phyloP scores from a whole-genome alignment of 345 rosid species.

The Rhodamnia argentea region DNA sequence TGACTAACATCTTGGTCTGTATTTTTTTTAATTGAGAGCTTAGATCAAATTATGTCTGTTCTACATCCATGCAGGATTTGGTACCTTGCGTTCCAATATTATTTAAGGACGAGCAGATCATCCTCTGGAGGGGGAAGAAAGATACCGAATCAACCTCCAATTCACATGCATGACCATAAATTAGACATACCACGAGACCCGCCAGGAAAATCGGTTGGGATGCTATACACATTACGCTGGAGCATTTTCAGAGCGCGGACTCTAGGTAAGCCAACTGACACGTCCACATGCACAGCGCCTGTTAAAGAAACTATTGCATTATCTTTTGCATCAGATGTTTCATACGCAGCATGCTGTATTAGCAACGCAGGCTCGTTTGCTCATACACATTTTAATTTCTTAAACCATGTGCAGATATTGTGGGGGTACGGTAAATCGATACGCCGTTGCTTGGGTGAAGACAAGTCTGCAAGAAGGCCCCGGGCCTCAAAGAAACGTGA shows the following conservation, averaged over 20 bases:
- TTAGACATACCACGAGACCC: not conserved
- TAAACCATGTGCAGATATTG: not conserved
- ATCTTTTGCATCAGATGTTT: not conserved
- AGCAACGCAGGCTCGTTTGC: not conserved
- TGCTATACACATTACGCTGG: not conserved
- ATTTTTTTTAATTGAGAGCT: not conserved
- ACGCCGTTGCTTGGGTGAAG: not conserved
- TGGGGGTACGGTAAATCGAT: not conserved
- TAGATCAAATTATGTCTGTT: not conserved
- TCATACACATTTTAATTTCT: not conserved
- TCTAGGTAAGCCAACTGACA: not conserved
- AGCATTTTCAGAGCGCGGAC: not conserved
- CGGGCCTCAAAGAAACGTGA: not conserved
- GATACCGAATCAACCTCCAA: not conserved
- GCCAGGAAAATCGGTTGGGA: not conserved
- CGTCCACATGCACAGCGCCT: not conserved
- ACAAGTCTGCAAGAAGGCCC: not conserved
- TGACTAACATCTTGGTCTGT: not conserved
- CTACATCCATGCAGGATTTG: conserved; percentile 43
- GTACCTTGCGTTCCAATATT: conserved; percentile 77
- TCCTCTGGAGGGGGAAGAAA: conserved; percentile 69
- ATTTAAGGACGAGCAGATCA: conserved; percentile 80
- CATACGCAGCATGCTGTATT: not conserved
- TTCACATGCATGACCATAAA: not conserved
- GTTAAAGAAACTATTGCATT: not conserved